Conservation (phyloP, 2,329 filamentous ascomycete genomes). For the Fusarium domesticum region DNA sequence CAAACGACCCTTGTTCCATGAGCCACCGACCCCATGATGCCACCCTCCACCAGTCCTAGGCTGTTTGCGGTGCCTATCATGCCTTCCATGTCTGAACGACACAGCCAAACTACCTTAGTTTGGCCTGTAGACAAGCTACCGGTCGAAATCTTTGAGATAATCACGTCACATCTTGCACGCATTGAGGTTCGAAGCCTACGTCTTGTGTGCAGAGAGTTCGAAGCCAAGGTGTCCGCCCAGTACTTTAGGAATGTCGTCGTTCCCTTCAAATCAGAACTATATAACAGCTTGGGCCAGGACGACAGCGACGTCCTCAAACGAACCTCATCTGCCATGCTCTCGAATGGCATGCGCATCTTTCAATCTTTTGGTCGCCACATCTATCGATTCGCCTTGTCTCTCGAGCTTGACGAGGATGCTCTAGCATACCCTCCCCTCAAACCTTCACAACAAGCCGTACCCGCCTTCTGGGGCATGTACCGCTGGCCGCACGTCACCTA, state of each 20-base stretch:
- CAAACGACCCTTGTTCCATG: background rate
- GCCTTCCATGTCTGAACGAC: constrained; percentile 6
- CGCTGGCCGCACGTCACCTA: constrained; percentile 61
- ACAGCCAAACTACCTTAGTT: background rate
- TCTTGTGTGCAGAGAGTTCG: constrained; percentile 57
- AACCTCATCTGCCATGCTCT: constrained; percentile 31
- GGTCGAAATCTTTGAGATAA: constrained; percentile 59
- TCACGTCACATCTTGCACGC: constrained; percentile 54
- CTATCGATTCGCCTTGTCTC: constrained; percentile 61
- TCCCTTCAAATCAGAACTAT: constrained; percentile 63
- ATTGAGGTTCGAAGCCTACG: constrained; percentile 59
- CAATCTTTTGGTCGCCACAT: constrained; percentile 60
- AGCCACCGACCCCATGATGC: background rate
- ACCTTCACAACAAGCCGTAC: constrained; percentile 49
- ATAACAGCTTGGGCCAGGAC: constrained; percentile 37
- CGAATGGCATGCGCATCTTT: constrained; percentile 59
- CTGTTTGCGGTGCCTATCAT: constrained; percentile 1
- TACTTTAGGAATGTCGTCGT: constrained; percentile 64
- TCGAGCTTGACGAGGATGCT: constrained; percentile 60
- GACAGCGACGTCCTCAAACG: constrained; percentile 22
- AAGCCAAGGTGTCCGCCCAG: constrained; percentile 53
- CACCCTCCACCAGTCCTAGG: background rate
- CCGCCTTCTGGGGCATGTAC: constrained; percentile 63
- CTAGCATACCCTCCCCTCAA: constrained; percentile 54
- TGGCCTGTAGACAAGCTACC: constrained; percentile 46